A percentile compares a stretch with the other conserved stretches of the same genome.
Evolutionary conservation across 805 yeast genomes (phyloP).

Genomic region (Maudiozyma serrabonitensis): DNA sequence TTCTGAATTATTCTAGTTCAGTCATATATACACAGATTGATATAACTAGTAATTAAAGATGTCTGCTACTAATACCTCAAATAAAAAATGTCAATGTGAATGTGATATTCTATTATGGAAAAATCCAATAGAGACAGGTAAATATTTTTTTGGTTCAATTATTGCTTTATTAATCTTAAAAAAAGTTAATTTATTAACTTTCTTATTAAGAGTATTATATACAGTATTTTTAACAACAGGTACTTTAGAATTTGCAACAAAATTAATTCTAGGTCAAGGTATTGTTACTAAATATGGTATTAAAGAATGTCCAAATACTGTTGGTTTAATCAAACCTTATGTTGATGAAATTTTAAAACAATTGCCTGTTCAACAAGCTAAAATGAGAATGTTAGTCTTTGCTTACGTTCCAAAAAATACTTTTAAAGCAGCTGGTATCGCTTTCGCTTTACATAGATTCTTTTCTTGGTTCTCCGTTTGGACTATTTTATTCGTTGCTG

Average conservation of each 20-base stretch:
- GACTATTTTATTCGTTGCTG: conserved; percentile 48
- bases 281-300: conserved; percentile 71
- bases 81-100: conserved; percentile 3
- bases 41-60: no score
- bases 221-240: conserved; percentile 55
- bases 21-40: no score
- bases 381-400: conserved; percentile 47
- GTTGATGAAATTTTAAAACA: conserved; percentile 25
- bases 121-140: conserved; percentile 58
- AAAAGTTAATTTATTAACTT: conserved; percentile 50
- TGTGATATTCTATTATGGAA: conserved; percentile 28
- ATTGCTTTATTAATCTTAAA: conserved; percentile 47
- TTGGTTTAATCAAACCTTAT: conserved; percentile 25
- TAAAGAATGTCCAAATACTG: conserved; percentile 27
- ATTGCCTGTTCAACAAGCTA: conserved; percentile 42
- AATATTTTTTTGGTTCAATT: conserved; percentile 58
- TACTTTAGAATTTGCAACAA: conserved; percentile 67
- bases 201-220: conserved; percentile 51
- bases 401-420: conserved; percentile 67
- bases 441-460: conserved; percentile 59
- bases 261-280: conserved; percentile 64
- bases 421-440: conserved; percentile 56
- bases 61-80: not conserved
- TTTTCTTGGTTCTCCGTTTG: conserved; percentile 70
- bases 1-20: no score